phyloP scores from a whole-genome alignment of 1,284 basidiomycete species.

The Phenoliferia sp. region DNA sequence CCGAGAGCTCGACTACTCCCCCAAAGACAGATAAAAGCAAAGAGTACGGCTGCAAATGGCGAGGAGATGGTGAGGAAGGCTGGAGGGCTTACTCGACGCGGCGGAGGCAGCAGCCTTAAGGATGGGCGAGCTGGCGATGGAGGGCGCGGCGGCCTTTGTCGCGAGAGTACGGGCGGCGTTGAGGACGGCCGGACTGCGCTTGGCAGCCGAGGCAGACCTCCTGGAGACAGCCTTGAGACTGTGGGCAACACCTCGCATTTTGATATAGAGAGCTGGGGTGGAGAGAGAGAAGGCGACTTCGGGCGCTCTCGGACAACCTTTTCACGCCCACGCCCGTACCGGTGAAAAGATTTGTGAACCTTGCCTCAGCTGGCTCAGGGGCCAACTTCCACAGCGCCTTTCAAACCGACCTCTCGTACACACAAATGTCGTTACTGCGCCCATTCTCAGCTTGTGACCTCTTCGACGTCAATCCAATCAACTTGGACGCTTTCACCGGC shows the following conservation, averaged over 20 bases:
- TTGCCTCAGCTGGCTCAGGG: no score
- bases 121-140: constrained; percentile 1
- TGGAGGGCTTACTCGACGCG: neutral
- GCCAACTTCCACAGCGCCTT: no score
- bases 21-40: neutral
- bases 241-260: neutral
- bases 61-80: neutral
- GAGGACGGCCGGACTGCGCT: neutral
- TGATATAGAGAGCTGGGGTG: neutral
- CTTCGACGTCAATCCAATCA: constrained; percentile 90
- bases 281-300: neutral
- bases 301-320: neutral
- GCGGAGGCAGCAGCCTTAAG: constrained; percentile 2
- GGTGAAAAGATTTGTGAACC: no score
- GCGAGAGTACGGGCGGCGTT: neutral
- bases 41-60: no score
- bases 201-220: neutral
- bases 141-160: constrained; percentile 2
- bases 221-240: neutral
- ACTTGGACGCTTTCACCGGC: constrained; percentile 80
- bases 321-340: no score
- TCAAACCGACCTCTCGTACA: no score
- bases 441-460: constrained; percentile 80
- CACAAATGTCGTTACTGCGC: constrained; percentile 73
- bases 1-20: neutral